These are phyloP conservation scores for Cryptosporidium viatorum DNA, from an alignment of 169 alveolate species.

Conservation along the genomic window DNA sequence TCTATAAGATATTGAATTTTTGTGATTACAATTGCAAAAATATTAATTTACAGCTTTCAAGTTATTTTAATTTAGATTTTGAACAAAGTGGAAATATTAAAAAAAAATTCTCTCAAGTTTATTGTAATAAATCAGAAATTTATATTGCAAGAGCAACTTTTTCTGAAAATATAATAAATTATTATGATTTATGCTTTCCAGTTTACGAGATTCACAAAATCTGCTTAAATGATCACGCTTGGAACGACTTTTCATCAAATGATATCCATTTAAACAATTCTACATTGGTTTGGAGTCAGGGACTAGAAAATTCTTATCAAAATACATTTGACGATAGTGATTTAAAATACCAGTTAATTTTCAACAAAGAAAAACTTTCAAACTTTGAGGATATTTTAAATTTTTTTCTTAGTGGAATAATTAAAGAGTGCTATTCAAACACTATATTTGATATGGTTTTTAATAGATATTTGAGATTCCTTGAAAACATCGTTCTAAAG, in stretches of 20 bases:
- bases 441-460: neutral
- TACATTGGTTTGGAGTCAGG: conserved; percentile 28
- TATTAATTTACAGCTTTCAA: neutral
- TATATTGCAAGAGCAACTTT: conserved; percentile 24
- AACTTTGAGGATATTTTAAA: neutral
- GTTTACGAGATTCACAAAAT: conserved; percentile 45
- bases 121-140: conserved; percentile 17
- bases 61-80: neutral
- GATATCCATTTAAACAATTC: neutral
- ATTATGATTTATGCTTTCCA: neutral
- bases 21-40: neutral
- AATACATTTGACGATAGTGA: neutral
- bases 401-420: neutral
- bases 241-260: neutral
- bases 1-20: conserved; percentile 19
- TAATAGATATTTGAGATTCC: neutral
- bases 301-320: neutral
- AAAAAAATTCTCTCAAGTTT: conserved; percentile 13
- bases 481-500: neutral
- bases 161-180: neutral
- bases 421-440: conserved; percentile 2
- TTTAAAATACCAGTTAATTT: neutral
- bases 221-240: neutral
- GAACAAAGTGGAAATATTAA: neutral
- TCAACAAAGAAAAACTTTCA: neutral